phyloP scores from a whole-genome alignment of 495 filamentous ascomycete species.

The Clavariopsis aquatica region DNA sequence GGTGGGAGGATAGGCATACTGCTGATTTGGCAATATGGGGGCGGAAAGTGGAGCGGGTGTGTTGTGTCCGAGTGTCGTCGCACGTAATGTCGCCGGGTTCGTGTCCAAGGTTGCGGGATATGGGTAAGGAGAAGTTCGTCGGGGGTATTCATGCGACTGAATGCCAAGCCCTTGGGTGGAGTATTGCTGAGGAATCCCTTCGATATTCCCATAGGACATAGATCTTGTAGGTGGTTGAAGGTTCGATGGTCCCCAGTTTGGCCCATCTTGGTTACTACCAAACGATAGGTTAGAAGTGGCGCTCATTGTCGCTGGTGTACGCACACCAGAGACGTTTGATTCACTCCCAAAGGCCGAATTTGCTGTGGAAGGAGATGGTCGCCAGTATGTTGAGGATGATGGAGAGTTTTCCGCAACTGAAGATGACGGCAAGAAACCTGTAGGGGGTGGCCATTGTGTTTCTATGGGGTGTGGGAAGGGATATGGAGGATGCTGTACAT shows the following conservation, averaged over 20 bases:
- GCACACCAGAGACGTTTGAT: slow-evolving; percentile 34
- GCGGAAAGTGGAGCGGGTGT: slow-evolving; percentile 26
- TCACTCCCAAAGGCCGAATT: slow-evolving; percentile 34
- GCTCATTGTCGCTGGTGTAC: slow-evolving; percentile 34
- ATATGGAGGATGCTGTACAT: slow-evolving; percentile 28
- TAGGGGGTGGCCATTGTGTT: slow-evolving; percentile 26
- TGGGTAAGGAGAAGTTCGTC: slow-evolving; percentile 30
- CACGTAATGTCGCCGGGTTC: slow-evolving; percentile 12
- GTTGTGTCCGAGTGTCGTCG: slow-evolving; percentile 9
- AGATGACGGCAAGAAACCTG: slow-evolving; percentile 29
- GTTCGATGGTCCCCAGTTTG: slow-evolving; percentile 23
- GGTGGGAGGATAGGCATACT: slow-evolving; percentile 22
- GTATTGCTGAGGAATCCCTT: slow-evolving; percentile 34
- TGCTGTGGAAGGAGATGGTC: slow-evolving; percentile 30
- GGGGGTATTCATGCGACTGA: slow-evolving; percentile 29
- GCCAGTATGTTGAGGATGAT: slow-evolving; percentile 34
- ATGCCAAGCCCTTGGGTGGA: slow-evolving; percentile 15
- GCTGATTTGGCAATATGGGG: slow-evolving; percentile 26
- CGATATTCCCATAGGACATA: slow-evolving; percentile 44
- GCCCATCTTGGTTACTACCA: slow-evolving; percentile 21
- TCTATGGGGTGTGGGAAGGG: slow-evolving; percentile 30
- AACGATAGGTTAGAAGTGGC: slow-evolving; percentile 33
- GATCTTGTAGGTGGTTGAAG: slow-evolving; percentile 34
- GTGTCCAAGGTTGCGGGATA: slow-evolving; percentile 35
- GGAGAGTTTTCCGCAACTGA: slow-evolving; percentile 28